Evolutionary conservation across 1,139 yeast species (phyloP).

Genomic region (Yamadazyma conglobata): DNA sequence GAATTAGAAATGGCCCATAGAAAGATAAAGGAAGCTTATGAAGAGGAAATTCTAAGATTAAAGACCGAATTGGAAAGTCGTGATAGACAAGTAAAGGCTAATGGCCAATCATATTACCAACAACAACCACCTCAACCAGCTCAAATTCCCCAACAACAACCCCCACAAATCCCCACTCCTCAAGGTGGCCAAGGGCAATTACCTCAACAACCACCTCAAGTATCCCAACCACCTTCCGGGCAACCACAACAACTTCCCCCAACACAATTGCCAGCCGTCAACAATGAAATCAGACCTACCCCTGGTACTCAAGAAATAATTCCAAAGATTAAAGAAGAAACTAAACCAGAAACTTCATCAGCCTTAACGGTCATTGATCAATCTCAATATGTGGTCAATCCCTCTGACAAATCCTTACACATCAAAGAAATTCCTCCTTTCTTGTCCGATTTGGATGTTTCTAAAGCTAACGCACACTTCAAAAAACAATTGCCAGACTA

Average conservation of each 20-base stretch:
- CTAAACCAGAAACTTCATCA: constrained; percentile 28
- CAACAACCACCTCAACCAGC: constrained; percentile 23
- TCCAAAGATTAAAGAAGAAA: constrained; percentile 11
- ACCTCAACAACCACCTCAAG: constrained; percentile 11
- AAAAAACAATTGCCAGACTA: constrained; percentile 86
- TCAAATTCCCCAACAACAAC: constrained; percentile 19
- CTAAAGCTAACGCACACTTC: constrained; percentile 71
- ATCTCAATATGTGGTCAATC: constrained; percentile 43
- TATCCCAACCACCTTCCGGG: constrained; percentile 10
- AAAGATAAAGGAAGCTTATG: constrained; percentile 93
- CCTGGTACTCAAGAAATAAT: constrained; percentile 11
- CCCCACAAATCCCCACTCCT: constrained; percentile 14
- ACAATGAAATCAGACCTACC: constrained; percentile 13
- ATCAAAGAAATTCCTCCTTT: constrained; percentile 78
- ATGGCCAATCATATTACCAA: constrained; percentile 16
- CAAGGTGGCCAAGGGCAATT: constrained; percentile 10
- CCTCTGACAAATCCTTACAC: constrained; percentile 49
- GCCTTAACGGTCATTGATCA: constrained; percentile 40
- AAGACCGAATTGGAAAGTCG: constrained; percentile 82
- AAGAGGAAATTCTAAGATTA: constrained; percentile 83
- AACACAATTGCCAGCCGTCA: constrained; percentile 6
- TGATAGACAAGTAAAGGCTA: constrained; percentile 46
- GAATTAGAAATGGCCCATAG: constrained; percentile 94
- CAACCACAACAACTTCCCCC: constrained; percentile 7
- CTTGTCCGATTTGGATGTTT: constrained; percentile 76